phyloP scores from a whole-genome alignment of 306 rosid species.

The Cucumis sativus region Cucumber_9930_V3 NC_026659.2:23879001-23879500 shows the following conservation, averaged over 20 bases:
- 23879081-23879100: neutral
- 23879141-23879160: neutral
- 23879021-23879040: constrained; percentile 24
- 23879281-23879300: constrained; percentile 31
- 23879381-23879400: too few species aligned
- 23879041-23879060: constrained; percentile 26
- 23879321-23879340: neutral
- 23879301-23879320: neutral
- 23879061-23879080: constrained; percentile 21
- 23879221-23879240: constrained; percentile 21
- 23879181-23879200: neutral
- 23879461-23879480: too few species aligned
- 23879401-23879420: too few species aligned
- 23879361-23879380: too few species aligned
- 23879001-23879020: constrained; percentile 28
- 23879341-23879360: too few species aligned
- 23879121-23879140: neutral
- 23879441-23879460: too few species aligned
- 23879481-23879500: too few species aligned
- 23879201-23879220: constrained; percentile 35
- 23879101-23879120: neutral
- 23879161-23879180: neutral
- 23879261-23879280: constrained; percentile 47
- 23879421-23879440: too few species aligned
- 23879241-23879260: constrained; percentile 21